A percentile compares a stretch with the other conserved stretches of the same genome.
phyloP scores from a whole-genome alignment of 805 yeast genomes.

The Candida easanensis region DNA sequence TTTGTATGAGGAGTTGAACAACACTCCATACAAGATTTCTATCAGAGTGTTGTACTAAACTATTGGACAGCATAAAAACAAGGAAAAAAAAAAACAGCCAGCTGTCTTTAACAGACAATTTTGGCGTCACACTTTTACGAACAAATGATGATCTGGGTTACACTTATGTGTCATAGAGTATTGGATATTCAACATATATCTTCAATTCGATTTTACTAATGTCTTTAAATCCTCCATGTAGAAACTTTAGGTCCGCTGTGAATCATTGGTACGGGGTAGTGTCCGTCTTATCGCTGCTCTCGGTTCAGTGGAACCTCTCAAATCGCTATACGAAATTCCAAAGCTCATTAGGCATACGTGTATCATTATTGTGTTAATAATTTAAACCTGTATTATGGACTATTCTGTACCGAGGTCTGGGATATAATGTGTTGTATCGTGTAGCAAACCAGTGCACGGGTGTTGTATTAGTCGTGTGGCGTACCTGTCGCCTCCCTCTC shows the following conservation, averaged over 20 bases:
- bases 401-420: too few relatives aligned
- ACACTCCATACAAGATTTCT: conserved; percentile 85
- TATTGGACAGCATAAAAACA: background rate
- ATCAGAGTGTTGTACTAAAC: conserved; percentile 82
- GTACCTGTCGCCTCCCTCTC: background rate
- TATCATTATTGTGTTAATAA: background rate
- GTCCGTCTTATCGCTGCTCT: too few relatives aligned
- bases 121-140: conserved; percentile 3
- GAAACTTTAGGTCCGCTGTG: too few relatives aligned
- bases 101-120: conserved; percentile 16
- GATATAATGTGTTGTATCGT: too few relatives aligned
- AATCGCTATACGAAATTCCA: too few relatives aligned
- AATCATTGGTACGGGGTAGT: too few relatives aligned
- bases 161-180: conserved; percentile 10
- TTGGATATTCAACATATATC: conserved; percentile 21
- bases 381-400: too few relatives aligned
- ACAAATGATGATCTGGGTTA: conserved; percentile 5
- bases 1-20: conserved; percentile 79
- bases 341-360: background rate
- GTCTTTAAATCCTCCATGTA: too few relatives aligned
- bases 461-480: background rate
- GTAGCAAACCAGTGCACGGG: background rate
- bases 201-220: conserved; percentile 13
- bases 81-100: background rate
- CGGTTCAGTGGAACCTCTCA: too few relatives aligned